These are phyloP conservation scores for Diaporthe ampelina DNA, from an alignment of 2,329 filamentous ascomycete genomes.

Conservation along the genomic window DNA sequence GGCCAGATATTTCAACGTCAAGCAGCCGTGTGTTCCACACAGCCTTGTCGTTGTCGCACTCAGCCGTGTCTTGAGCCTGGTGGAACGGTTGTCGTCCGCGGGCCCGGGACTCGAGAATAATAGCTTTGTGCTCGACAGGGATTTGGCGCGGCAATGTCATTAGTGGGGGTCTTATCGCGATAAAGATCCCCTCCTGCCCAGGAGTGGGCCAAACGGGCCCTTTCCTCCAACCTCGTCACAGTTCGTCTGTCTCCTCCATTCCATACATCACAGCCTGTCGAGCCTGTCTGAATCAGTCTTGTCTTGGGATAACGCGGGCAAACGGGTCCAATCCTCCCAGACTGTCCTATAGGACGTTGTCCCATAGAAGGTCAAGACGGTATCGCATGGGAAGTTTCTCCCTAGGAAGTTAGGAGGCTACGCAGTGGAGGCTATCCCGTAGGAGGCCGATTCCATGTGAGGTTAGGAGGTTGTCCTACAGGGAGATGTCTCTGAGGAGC, in stretches of 20 bases:
- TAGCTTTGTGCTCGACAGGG: slow-evolving; percentile 14
- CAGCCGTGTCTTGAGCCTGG: not conserved
- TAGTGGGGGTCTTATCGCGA: slow-evolving; percentile 28
- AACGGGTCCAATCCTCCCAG: not conserved
- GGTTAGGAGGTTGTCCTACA: no score
- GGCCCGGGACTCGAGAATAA: not conserved
- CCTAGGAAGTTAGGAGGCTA: no score
- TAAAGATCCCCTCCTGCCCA: slow-evolving; percentile 25
- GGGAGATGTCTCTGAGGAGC: not conserved
- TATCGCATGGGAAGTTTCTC: no score
- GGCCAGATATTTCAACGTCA: not conserved
- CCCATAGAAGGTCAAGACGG: not conserved
- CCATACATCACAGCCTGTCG: not conserved
- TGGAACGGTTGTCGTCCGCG: not conserved
- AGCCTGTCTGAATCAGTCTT: not conserved
- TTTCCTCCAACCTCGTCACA: slow-evolving; percentile 3
- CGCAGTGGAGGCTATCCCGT: not conserved
- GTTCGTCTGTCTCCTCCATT: not conserved
- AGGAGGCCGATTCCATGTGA: not conserved
- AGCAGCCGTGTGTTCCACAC: not conserved
- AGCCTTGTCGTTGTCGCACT: not conserved
- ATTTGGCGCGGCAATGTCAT: not conserved
- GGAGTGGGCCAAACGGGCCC: not conserved
- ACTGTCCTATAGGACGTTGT: not conserved
- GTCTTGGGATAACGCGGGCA: not conserved